Percentiles rank a stretch among this genome's conserved stretches.
These are phyloP conservation scores for Favolaschia claudopus DNA, from an alignment of 768 basidiomycete genomes.

Conservation along the genomic window DNA sequence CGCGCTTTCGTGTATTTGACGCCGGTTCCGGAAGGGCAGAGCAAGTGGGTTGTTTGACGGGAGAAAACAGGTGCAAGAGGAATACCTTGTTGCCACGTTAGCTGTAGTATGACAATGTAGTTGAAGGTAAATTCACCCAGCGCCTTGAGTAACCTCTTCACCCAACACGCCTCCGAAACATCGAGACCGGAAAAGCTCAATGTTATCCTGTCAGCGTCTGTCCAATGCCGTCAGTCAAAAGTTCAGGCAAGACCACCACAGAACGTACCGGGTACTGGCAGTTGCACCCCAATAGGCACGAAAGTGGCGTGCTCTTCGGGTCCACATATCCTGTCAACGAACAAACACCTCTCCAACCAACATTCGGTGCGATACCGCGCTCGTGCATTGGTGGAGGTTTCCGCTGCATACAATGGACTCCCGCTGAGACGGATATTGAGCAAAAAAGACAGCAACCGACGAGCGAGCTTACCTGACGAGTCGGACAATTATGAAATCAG, in stretches of 20 bases:
- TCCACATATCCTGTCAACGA: conserved; percentile 75
- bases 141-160: conserved; percentile 70
- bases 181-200: conserved; percentile 83
- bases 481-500: conserved; percentile 74
- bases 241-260: neutral
- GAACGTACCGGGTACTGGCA: conserved; percentile 65
- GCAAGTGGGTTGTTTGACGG: conserved; percentile 76
- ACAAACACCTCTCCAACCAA: conserved; percentile 90
- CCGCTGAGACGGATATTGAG: conserved; percentile 53
- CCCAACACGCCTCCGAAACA: conserved; percentile 70
- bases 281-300: conserved; percentile 62
- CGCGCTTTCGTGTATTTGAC: conserved; percentile 80
- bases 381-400: conserved; percentile 54
- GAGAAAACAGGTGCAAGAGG: conserved; percentile 65
- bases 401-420: conserved; percentile 69
- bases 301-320: conserved; percentile 77
- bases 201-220: conserved; percentile 63
- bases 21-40: conserved; percentile 77
- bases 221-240: conserved; percentile 1
- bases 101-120: no score
- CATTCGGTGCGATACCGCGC: conserved; percentile 86
- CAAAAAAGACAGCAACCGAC: neutral
- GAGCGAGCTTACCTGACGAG: conserved; percentile 66
- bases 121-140: conserved; percentile 54
- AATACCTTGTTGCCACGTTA: no score